Evolutionary conservation across 805 yeast genomes (phyloP).

Genomic region (Suhomyces sp.): DNA sequence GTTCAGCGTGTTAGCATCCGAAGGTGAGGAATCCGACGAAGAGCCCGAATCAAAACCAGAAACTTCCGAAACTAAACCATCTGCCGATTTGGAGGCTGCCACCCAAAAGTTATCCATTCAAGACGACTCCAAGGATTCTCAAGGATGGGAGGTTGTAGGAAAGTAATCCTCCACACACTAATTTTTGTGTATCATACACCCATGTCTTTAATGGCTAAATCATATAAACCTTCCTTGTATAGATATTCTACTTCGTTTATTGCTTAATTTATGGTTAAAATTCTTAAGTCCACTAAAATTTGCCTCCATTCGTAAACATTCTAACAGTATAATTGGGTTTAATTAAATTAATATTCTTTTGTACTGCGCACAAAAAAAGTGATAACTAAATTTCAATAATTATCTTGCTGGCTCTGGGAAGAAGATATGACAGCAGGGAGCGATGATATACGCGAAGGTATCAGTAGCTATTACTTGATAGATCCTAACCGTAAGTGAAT

Average conservation of each 20-base stretch:
- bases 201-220: neutral
- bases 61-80: constrained; percentile 6
- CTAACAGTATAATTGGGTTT: no score
- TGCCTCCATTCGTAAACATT: no score
- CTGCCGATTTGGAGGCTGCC: constrained; percentile 29
- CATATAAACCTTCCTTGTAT: constrained; percentile 1
- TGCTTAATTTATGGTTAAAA: constrained; percentile 7
- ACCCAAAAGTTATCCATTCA: constrained; percentile 38
- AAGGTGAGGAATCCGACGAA: constrained; percentile 50
- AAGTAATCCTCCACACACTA: constrained; percentile 23
- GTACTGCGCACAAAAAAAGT: neutral
- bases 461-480: constrained; percentile 26
- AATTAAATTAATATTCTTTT: neutral
- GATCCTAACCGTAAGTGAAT: constrained; percentile 18
- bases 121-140: constrained; percentile 19
- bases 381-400: neutral
- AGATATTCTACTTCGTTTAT: constrained; percentile 5
- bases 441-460: constrained; percentile 11
- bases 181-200: neutral
- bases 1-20: constrained; percentile 48
- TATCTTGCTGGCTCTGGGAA: neutral
- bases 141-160: constrained; percentile 47
- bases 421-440: neutral
- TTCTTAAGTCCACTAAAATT: neutral
- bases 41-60: constrained; percentile 23